phyloP scores from a whole-genome alignment of 2,329 filamentous ascomycete genomes.

The Aspergillus jensenii region DNA sequence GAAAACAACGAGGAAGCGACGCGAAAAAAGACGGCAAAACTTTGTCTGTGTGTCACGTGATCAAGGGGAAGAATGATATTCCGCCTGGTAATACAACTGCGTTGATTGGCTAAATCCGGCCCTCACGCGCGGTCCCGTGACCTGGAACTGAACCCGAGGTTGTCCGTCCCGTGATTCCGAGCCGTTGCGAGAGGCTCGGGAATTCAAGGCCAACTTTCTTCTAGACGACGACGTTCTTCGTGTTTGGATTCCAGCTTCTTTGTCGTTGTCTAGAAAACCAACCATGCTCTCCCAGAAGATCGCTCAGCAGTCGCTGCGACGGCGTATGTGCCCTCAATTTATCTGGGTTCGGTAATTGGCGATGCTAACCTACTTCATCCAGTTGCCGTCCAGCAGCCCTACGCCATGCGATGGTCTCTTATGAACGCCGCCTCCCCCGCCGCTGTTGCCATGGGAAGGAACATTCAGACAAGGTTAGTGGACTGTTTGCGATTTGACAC shows the following conservation, averaged over 20 bases:
- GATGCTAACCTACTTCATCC: constrained; percentile 22
- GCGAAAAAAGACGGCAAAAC: constrained; percentile 20
- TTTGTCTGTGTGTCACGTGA: constrained; percentile 10
- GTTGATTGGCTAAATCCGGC: constrained; percentile 33
- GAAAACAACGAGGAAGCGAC: constrained; percentile 10
- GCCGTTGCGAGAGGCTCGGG: constrained; percentile 28
- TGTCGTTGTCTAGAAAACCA: constrained; percentile 13
- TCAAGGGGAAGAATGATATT: constrained; percentile 35
- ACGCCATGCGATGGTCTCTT: constrained; percentile 42
- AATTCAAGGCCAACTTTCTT: constrained; percentile 21
- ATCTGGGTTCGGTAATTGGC: constrained; percentile 14
- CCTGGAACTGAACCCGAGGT: constrained; percentile 37
- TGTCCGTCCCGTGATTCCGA: constrained; percentile 39
- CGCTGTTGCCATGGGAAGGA: constrained; percentile 44
- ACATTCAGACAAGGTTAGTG: constrained; percentile 46
- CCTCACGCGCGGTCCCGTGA: constrained; percentile 33
- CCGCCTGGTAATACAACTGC: constrained; percentile 33
- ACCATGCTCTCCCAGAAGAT: constrained; percentile 50
- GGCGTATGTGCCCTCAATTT: constrained; percentile 40
- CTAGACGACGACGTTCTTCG: constrained; percentile 19
- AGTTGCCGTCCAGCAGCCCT: constrained; percentile 49
- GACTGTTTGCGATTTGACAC: not conserved
- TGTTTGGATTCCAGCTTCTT: constrained; percentile 10
- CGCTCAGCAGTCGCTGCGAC: constrained; percentile 49
- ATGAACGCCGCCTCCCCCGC: constrained; percentile 45